These are phyloP conservation scores for Herpetomonas tarakana DNA, from an alignment of 208 protist genomes.

Conservation along the genomic window DNA sequence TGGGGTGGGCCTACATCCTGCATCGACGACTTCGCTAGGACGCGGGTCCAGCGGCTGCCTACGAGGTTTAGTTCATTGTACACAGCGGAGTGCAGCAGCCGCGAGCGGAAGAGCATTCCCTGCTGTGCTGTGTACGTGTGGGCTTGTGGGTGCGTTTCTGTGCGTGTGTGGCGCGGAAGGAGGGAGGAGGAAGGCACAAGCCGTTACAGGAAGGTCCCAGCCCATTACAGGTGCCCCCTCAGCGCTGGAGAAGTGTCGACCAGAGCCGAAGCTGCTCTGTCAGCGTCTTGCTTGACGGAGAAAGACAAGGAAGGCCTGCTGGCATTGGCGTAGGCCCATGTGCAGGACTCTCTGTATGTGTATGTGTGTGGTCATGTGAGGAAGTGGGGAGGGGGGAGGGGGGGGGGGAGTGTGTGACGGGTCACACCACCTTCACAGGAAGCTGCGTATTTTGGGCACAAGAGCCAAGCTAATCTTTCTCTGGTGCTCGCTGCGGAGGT, in stretches of 20 bases:
- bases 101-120: neutral
- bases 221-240: no score
- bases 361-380: neutral
- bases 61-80: slow-evolving; percentile 78
- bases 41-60: slow-evolving; percentile 80
- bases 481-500: slow-evolving; percentile 56
- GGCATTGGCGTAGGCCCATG: neutral
- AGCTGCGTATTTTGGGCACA: slow-evolving; percentile 51
- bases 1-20: slow-evolving; percentile 26
- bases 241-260: no score
- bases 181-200: no score
- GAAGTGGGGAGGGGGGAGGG: neutral
- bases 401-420: neutral
- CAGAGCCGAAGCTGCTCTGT: neutral
- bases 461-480: slow-evolving; percentile 37
- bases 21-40: slow-evolving; percentile 43
- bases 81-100: slow-evolving; percentile 13
- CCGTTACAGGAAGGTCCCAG: no score
- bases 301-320: no score
- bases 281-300: neutral
- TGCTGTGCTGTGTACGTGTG: neutral
- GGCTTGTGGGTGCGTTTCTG: no score
- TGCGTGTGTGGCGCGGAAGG: no score
- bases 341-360: slow-evolving; percentile 1
- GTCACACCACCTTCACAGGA: slow-evolving; percentile 17